A percentile compares a stretch with the other conserved stretches of the same genome.
Conservation (phyloP, 495 filamentous ascomycete genomes). For the Aspergillus egyptiacus region DNA sequence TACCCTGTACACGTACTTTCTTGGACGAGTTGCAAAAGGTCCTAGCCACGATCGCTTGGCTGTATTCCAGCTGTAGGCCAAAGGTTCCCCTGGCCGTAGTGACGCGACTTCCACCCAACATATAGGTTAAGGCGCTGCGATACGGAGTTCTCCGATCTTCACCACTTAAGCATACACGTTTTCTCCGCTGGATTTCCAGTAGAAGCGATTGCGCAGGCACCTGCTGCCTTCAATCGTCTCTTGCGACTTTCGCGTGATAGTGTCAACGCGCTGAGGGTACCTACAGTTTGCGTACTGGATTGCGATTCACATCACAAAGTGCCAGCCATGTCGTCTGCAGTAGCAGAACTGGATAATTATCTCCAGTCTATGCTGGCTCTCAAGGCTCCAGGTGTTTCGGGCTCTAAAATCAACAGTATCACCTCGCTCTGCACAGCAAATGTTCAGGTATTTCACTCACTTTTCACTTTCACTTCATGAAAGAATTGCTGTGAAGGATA, state of each 20-base stretch:
- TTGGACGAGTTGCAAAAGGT: constrained; percentile 26
- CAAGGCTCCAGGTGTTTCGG: constrained; percentile 90
- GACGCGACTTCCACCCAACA: constrained; percentile 30
- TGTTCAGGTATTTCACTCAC: constrained; percentile 67
- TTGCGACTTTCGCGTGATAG: constrained; percentile 15
- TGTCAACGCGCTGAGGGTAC: constrained; percentile 13
- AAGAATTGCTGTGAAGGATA: neutral
- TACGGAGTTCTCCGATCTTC: constrained; percentile 9
- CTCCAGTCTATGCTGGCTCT: constrained; percentile 86
- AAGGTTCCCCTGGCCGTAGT: constrained; percentile 39
- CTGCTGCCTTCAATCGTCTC: constrained; percentile 13
- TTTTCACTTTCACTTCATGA: neutral
- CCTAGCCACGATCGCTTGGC: constrained; percentile 36
- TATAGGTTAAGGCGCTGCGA: constrained; percentile 21
- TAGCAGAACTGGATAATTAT: constrained; percentile 85
- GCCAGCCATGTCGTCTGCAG: constrained; percentile 63
- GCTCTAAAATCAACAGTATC: constrained; percentile 79
- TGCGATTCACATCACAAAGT: constrained; percentile 7
- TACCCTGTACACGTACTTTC: constrained; percentile 35
- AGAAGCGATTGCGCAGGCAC: constrained; percentile 18
- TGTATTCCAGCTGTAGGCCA: constrained; percentile 45
- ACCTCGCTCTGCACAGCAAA: constrained; percentile 81
- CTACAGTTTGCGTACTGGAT: constrained; percentile 14
- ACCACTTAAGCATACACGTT: constrained; percentile 16
- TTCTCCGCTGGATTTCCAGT: constrained; percentile 24